phyloP scores from a whole-genome alignment of 1,139 yeast genomes.

The Geotrichum citri-aurantii region DNA sequence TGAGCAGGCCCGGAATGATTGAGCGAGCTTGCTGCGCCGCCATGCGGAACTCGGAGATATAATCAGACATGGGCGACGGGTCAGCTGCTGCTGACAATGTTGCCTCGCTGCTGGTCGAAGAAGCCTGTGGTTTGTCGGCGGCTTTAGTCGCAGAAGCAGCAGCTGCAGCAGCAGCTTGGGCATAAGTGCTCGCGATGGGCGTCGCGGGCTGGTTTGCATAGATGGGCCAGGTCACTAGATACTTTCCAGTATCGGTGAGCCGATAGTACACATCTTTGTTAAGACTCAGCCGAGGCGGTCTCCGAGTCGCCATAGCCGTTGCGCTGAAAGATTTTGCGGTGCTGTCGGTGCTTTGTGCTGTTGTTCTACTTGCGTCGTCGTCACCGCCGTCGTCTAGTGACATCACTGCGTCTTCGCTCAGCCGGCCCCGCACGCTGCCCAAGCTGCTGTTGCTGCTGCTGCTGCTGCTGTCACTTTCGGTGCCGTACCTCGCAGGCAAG shows the following conservation, averaged over 20 bases:
- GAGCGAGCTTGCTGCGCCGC: background rate
- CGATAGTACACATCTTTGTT: conserved; percentile 22
- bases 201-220: background rate
- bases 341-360: background rate
- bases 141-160: background rate
- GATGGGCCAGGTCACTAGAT: conserved; percentile 6
- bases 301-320: background rate
- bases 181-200: conserved; percentile 1
- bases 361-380: background rate
- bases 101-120: background rate
- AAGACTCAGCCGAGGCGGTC: background rate
- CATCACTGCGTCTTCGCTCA: background rate
- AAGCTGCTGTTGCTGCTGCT: conserved; percentile 11
- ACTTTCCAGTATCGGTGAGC: conserved; percentile 22
- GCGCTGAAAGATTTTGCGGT: background rate
- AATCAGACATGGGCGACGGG: background rate
- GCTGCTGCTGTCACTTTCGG: conserved; percentile 7
- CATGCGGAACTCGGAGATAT: background rate
- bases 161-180: background rate
- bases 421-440: background rate
- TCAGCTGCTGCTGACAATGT: background rate
- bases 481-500: background rate
- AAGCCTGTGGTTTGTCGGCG: background rate
- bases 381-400: background rate
- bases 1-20: background rate